phyloP scores from a whole-genome alignment of 2,329 filamentous ascomycete genomes.

The Ascocoryne sarcoides region DNA sequence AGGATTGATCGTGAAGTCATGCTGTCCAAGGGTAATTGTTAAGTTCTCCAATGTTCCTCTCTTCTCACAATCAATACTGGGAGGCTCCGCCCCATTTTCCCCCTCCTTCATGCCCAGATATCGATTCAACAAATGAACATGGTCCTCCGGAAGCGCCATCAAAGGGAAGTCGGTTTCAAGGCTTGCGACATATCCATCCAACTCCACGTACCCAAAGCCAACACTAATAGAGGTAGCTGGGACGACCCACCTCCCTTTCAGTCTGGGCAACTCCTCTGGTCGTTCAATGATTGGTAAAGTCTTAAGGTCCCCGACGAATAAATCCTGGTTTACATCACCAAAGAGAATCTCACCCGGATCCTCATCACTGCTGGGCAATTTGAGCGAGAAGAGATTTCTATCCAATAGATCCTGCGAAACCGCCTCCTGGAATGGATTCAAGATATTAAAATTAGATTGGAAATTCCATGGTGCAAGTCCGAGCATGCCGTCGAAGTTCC shows the following conservation, averaged over 20 bases:
- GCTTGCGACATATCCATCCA: conserved; percentile 5
- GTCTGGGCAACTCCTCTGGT: not conserved
- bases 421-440: conserved; percentile 5
- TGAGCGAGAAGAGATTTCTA: conserved; percentile 7
- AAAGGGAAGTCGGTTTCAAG: conserved; percentile 5
- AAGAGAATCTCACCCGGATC: conserved; percentile 7
- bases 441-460: not conserved
- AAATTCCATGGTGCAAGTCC: conserved; percentile 5
- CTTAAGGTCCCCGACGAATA: conserved; percentile 7
- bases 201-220: not conserved
- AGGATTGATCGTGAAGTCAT: conserved; percentile 4
- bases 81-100: not conserved
- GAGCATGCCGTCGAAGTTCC: conserved; percentile 5
- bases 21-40: conserved; percentile 2
- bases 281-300: not conserved
- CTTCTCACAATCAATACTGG: conserved; percentile 4
- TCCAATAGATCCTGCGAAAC: conserved; percentile 3
- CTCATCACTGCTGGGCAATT: not conserved
- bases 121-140: not conserved
- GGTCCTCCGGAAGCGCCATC: conserved; percentile 5
- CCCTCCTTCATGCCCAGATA: conserved; percentile 2
- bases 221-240: conserved; percentile 2
- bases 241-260: conserved; percentile 4
- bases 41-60: conserved; percentile 2
- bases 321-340: conserved; percentile 4